Evolutionary conservation across 2,329 filamentous ascomycete genomes (phyloP).

Genomic region (Phaeosphaeriaceae sp.): DNA sequence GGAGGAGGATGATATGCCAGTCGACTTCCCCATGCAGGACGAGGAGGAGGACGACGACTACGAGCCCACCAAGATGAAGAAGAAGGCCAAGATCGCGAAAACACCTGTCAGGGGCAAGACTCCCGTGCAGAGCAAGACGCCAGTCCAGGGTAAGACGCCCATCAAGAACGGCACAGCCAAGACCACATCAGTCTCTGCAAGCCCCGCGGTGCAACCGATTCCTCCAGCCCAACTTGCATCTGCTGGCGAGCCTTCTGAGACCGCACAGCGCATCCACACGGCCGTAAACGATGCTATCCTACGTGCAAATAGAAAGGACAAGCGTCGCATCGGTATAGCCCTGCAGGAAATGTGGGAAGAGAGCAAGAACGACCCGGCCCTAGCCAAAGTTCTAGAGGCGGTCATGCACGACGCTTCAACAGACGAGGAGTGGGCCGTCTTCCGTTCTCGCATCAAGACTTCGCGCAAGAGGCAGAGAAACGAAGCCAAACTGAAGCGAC

Average conservation of each 20-base stretch:
- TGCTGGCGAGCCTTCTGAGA: background rate
- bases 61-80: constrained; percentile 44
- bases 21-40: constrained; percentile 41
- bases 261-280: constrained; percentile 38
- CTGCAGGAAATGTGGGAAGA: constrained; percentile 53
- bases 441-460: constrained; percentile 52
- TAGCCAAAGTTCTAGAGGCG: constrained; percentile 52
- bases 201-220: constrained; percentile 23
- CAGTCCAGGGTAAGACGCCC: constrained; percentile 35
- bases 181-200: constrained; percentile 22
- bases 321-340: constrained; percentile 39
- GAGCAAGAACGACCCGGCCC: constrained; percentile 44
- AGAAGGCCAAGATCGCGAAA: constrained; percentile 39
- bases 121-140: constrained; percentile 43
- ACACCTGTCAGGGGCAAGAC: constrained; percentile 44
- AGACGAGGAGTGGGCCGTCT: constrained; percentile 47
- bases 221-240: constrained; percentile 16
- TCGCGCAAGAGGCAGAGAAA: constrained; percentile 43
- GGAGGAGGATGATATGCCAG: constrained; percentile 46
- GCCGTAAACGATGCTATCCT: constrained; percentile 53
- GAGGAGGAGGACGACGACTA: constrained; percentile 59
- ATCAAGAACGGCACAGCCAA: constrained; percentile 33
- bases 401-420: constrained; percentile 52
- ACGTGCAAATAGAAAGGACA: constrained; percentile 48
- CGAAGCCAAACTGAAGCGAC: constrained; percentile 29